Evolutionary conservation across 2,329 filamentous ascomycete species (phyloP).

Genomic region (Aureobasidium melanogenum): DNA sequence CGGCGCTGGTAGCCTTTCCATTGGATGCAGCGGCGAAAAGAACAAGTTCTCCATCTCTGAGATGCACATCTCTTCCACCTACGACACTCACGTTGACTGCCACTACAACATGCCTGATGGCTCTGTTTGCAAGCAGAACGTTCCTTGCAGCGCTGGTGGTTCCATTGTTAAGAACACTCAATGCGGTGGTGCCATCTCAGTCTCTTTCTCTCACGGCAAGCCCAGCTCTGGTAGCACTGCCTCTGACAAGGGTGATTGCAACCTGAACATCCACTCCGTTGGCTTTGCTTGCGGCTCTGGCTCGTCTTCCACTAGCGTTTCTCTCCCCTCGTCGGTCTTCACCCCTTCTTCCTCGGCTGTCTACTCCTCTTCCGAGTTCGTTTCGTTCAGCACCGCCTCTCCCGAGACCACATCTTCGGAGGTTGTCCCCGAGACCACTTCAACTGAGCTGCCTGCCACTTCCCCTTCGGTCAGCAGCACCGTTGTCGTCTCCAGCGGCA

Average conservation of each 20-base stretch:
- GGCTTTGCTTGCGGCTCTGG: slow-evolving; percentile 59
- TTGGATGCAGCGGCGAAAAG: slow-evolving; percentile 42
- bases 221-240: slow-evolving; percentile 26
- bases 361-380: slow-evolving; percentile 3
- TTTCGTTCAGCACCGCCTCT: slow-evolving; percentile 18
- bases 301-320: slow-evolving; percentile 7
- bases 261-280: slow-evolving; percentile 64
- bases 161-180: slow-evolving; percentile 71
- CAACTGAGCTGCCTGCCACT: slow-evolving; percentile 9
- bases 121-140: slow-evolving; percentile 69
- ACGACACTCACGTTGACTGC: slow-evolving; percentile 74
- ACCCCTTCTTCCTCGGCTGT: not conserved
- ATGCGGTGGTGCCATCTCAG: slow-evolving; percentile 82
- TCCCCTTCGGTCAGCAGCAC: not conserved
- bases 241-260: slow-evolving; percentile 46
- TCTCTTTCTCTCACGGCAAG: slow-evolving; percentile 59
- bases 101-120: slow-evolving; percentile 81
- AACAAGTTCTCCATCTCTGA: slow-evolving; percentile 64
- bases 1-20: slow-evolving; percentile 48
- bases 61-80: slow-evolving; percentile 64
- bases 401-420: slow-evolving; percentile 20
- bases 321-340: not conserved
- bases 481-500: slow-evolving; percentile 4
- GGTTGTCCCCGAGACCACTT: slow-evolving; percentile 19
- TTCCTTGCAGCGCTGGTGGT: slow-evolving; percentile 57